phyloP scores from a whole-genome alignment of 148 eudicot genomes.

The Heliamphora exappendiculata region DNA sequence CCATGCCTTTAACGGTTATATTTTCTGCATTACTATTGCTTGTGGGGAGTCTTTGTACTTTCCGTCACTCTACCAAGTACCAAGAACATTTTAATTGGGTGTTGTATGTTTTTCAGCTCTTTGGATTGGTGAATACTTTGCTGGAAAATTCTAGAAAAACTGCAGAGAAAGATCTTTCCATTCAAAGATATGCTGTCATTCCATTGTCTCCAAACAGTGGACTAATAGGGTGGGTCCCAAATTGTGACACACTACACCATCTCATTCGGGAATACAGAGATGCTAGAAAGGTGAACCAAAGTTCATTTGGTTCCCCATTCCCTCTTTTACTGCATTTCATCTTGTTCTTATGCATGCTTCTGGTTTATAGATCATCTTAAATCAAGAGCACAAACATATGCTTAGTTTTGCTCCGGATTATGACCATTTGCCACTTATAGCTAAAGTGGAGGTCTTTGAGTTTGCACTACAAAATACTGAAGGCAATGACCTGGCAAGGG shows the following conservation, averaged over 20 bases:
- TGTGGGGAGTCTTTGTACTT: too few relatives aligned
- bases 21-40: background rate
- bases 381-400: constrained; percentile 91
- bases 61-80: background rate
- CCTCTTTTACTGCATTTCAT: background rate
- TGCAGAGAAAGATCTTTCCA: constrained; percentile 85
- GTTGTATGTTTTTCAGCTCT: constrained; percentile 47
- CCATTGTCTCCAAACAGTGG: constrained; percentile 98
- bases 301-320: background rate
- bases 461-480: constrained; percentile 89
- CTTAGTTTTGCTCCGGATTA: constrained; percentile 91
- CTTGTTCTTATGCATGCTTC: constrained; percentile 10
- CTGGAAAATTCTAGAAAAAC: constrained; percentile 89
- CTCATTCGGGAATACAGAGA: constrained; percentile 95
- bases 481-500: constrained; percentile 90
- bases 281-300: constrained; percentile 72
- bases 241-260: constrained; percentile 94
- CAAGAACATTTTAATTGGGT: background rate
- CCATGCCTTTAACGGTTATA: background rate
- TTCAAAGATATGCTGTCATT: constrained; percentile 83
- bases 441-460: constrained; percentile 93
- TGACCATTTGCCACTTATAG: constrained; percentile 88
- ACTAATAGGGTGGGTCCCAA: constrained; percentile 95
- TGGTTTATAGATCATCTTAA: constrained; percentile 65
- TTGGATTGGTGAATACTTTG: constrained; percentile 93